Base-by-base conservation (phyloP, 139 green algal genomes). In the Auxenochlorella protothecoides region DNA sequence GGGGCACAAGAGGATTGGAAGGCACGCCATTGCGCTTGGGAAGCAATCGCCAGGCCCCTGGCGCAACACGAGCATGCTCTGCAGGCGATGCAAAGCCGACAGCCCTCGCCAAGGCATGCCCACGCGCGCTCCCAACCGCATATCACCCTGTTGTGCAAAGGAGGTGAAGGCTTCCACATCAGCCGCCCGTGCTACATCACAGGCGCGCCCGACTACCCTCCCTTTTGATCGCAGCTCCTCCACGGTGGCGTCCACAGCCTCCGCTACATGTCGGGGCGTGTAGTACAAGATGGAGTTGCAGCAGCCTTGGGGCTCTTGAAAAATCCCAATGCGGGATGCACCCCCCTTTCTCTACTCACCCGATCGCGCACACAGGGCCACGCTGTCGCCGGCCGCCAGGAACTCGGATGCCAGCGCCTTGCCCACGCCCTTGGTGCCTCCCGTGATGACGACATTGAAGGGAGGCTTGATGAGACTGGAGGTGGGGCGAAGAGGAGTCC, bases 341-440 rank as follows among this genome's bases (percentile, higher is more conserved):
- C 27, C 27, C 27, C 27, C 27, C 27, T 44, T 44, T 44, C 27
- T 44, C 27, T 2, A 44, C 27, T 44, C 27, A 44, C 27, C 27
- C 27, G 16, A 13, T 60, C 63, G 52, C n/a, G 16, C 16, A 82
- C 14, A 81, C 8, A 96, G 78, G 59, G 91, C 65, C 12, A 97
- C 85, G 60, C 66, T 82, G 73, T 91, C 85, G 11, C 85, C 82
- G 14, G 57, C 60, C 55, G 52, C 16, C 7, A 84, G n/a, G 64
- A 97, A 97, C 63, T 91, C 81, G 56, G 82, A 77, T 0, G 91
- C 92, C 67, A 97, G 74, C 0, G 89, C 90, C 3, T 85, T 81
- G 0, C 92, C 92, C 44, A 97, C 78, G 27, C 90, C 89, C 68
- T 87, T 87, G 52, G 77, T 79, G 65, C 56, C 64, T 11, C 83